Conservation (phyloP, 1,284 basidiomycete genomes). For the Malassezia cuniculi region DNA sequence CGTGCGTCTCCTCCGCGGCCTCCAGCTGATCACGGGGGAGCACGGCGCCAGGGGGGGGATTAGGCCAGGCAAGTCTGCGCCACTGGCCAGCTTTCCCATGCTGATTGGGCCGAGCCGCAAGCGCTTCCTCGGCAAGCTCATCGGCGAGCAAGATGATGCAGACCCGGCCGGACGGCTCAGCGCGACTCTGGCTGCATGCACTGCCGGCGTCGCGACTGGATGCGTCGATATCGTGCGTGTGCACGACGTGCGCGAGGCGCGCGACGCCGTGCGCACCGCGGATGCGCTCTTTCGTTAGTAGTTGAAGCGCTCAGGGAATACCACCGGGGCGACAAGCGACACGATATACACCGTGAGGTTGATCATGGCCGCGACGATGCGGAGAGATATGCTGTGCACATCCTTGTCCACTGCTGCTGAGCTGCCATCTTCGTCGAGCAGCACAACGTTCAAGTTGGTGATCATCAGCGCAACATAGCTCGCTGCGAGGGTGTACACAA, state of each 20-base stretch:
- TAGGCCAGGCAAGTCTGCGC: no score
- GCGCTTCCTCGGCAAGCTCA: constrained; percentile 33
- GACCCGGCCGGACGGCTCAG: constrained; percentile 53
- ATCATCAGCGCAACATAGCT: no score
- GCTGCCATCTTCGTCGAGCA: no score
- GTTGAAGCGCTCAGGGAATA: constrained; percentile 9
- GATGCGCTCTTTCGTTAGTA: constrained; percentile 46
- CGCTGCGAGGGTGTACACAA: no score
- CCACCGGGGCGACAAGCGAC: constrained; percentile 8
- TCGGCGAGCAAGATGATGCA: constrained; percentile 48
- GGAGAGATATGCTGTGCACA: no score
- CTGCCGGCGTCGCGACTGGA: constrained; percentile 60
- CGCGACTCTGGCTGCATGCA: constrained; percentile 69
- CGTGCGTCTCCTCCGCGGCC: constrained; percentile 49
- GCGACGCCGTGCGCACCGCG: constrained; percentile 53
- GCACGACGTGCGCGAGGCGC: constrained; percentile 65
- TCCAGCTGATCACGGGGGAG: constrained; percentile 9
- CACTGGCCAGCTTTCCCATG: constrained; percentile 23
- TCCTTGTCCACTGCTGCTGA: no score
- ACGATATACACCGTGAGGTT: no score
- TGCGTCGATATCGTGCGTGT: constrained; percentile 65
- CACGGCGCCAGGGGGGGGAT: constrained; percentile 12
- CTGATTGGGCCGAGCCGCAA: constrained; percentile 37
- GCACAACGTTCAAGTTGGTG: no score
- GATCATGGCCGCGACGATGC: no score